phyloP scores from a whole-genome alignment of 2,329 filamentous ascomycete species.

The Septoria petroselini region DNA sequence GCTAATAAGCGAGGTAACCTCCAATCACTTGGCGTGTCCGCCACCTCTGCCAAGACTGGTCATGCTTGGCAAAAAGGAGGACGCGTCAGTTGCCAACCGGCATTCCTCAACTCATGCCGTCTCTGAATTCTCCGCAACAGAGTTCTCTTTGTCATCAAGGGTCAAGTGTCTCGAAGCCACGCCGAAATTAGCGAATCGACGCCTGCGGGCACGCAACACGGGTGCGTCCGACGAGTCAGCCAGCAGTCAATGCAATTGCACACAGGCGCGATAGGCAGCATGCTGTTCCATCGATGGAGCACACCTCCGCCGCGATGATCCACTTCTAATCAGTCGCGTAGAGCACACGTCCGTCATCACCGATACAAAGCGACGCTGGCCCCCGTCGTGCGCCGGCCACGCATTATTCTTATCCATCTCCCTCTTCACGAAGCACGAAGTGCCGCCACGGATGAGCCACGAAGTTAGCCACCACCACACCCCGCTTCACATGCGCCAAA shows the following conservation, averaged over 20 bases:
- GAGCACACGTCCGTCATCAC: background rate
- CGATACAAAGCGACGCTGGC: background rate
- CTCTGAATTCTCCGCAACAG: conserved; percentile 10
- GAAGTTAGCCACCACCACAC: no score
- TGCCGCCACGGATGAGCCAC: background rate
- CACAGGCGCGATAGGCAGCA: conserved; percentile 9
- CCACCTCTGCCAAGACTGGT: no score
- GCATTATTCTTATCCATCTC: no score
- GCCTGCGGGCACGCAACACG: conserved; percentile 9
- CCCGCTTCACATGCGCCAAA: conserved; percentile 9
- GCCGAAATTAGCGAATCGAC: conserved; percentile 16
- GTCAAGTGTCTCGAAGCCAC: conserved; percentile 9
- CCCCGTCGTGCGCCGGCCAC: background rate
- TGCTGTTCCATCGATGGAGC: conserved; percentile 4
- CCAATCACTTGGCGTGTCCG: no score
- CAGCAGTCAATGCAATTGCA: conserved; percentile 1
- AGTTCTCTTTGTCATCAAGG: no score
- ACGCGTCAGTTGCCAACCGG: no score
- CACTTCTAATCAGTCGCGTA: conserved; percentile 6
- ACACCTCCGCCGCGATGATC: conserved; percentile 1
- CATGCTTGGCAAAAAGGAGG: no score
- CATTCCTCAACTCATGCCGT: no score
- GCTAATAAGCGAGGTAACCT: no score
- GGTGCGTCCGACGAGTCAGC: conserved; percentile 3
- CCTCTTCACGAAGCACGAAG: no score